Evolutionary conservation across 2,329 filamentous ascomycete species (phyloP).

Genomic region (Ciborinia camelliae): DNA sequence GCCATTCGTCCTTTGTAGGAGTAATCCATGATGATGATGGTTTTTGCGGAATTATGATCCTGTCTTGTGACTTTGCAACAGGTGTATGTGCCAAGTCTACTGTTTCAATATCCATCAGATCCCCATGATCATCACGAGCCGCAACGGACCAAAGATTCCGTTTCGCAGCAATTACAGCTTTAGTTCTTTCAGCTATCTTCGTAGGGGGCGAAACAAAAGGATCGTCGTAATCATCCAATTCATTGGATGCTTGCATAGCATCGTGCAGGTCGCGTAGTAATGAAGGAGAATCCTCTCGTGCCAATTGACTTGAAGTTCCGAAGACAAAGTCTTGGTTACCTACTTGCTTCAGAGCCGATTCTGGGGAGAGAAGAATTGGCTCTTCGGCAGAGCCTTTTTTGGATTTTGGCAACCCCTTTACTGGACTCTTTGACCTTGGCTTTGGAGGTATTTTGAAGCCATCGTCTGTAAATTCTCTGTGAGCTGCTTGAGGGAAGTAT

Average conservation of each 20-base stretch:
- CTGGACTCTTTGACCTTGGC: conserved; percentile 28
- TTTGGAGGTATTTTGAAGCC: conserved; percentile 31
- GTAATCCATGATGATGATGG: neutral
- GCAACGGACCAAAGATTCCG: conserved; percentile 66
- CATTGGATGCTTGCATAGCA: conserved; percentile 59
- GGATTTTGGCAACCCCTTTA: conserved; percentile 36
- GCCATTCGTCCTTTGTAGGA: conserved; percentile 27
- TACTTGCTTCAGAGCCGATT: conserved; percentile 62
- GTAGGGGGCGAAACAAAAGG: conserved; percentile 37
- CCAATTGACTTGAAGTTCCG: conserved; percentile 81
- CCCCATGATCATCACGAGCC: conserved; percentile 62
- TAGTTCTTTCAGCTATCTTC: conserved; percentile 12
- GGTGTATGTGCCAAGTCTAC: conserved; percentile 52
- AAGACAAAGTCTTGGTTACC: conserved; percentile 75
- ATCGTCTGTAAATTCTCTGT: conserved; percentile 17
- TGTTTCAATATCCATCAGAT: conserved; percentile 53
- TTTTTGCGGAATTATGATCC: neutral
- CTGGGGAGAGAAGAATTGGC: conserved; percentile 62
- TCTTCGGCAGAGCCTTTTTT: conserved; percentile 41
- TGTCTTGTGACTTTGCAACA: conserved; percentile 19
- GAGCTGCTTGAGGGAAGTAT: conserved; percentile 41
- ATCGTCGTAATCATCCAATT: conserved; percentile 38
- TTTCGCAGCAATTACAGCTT: conserved; percentile 21
- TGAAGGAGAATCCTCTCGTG: conserved; percentile 66
- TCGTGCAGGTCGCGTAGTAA: conserved; percentile 60